Conservation (phyloP, 2,329 filamentous ascomycete species). For the Monosporascus ibericus region DNA sequence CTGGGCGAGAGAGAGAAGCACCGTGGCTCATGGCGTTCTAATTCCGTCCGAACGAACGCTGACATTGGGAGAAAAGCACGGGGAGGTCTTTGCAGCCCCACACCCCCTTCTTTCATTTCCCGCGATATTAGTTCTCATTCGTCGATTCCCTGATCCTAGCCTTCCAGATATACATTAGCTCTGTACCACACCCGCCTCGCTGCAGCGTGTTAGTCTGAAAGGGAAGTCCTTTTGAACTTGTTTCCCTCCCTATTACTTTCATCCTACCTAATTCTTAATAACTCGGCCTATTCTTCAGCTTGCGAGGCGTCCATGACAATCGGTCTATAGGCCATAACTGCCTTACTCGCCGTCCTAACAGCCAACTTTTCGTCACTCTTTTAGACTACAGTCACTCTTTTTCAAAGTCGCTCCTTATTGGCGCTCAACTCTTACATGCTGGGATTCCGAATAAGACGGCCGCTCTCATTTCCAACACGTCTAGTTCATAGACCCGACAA, state of each 20-base stretch:
- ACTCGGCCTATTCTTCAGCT: not conserved
- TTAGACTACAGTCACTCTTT: slow-evolving; percentile 16
- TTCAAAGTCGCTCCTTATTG: slow-evolving; percentile 4
- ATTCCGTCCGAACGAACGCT: too few relatives aligned
- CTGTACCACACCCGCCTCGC: not conserved
- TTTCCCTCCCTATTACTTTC: not conserved
- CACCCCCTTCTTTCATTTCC: slow-evolving; percentile 28
- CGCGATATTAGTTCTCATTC: slow-evolving; percentile 26
- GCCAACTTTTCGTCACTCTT: slow-evolving; percentile 35
- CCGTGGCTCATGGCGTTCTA: too few relatives aligned
- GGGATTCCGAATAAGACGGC: not conserved
- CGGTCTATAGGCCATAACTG: slow-evolving; percentile 28
- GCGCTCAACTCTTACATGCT: slow-evolving; percentile 9
- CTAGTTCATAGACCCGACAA: not conserved
- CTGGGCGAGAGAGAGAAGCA: too few relatives aligned
- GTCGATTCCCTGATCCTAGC: slow-evolving; percentile 18
- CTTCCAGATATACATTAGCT: slow-evolving; percentile 6
- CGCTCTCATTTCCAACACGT: not conserved
- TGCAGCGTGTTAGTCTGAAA: not conserved
- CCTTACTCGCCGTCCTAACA: slow-evolving; percentile 51
- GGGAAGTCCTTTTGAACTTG: slow-evolving; percentile 4
- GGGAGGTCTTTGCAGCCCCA: slow-evolving; percentile 11
- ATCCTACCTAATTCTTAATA: not conserved
- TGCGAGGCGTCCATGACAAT: slow-evolving; percentile 29
- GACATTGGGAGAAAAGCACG: not conserved